Evolutionary conservation across 208 protist genomes (phyloP), one percentile per base, ranked within the genome.

Genomic region (Leishmania amazonensis): DNA sequence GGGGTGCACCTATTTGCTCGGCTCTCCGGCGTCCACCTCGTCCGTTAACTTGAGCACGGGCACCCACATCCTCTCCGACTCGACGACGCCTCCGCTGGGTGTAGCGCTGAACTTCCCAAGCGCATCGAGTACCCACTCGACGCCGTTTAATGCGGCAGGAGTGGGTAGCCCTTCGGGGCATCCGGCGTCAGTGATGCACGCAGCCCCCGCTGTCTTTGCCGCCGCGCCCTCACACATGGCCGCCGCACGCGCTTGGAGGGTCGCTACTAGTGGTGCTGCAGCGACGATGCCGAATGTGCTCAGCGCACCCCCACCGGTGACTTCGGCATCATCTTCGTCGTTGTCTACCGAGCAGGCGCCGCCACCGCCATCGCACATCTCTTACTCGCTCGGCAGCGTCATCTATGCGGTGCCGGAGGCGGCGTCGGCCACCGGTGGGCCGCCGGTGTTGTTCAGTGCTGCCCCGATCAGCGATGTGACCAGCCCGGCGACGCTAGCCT

Each of bases 361-460:
- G 7, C 74, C 74, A 68, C 70, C 68, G 45, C 78, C 78, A n/a
- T 70, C 57, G 70, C 68, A 53, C 11, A 35, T 60, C 2, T 35
- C 64, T 58, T 38, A 40, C 17, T 19, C 35, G 5, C 4, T 49
- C 2, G 13, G 9, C 35, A n/a, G 51, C 51, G 31, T 40, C 68
- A 45, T 45, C 24, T 72, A 73, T 68, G 35, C 65, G 62, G n/a
- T 47, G 70, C 42, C 70, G 40, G 17, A 45, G 4, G 47, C 38
- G 8, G n/a, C 67, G 5, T 11, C n/a, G 17, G 21, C 77, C 19
- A 67, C 78, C 51, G 49, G 51, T 8, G 51, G 35, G 51, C 45
- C 68, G 11, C 28, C 24, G 40, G 45, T 35, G 40, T 17, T 53
- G 40, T 35, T 53, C 68, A 74, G 28, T 13, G 68, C 68, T 28